phyloP scores from a whole-genome alignment of 495 filamentous ascomycete species.

The Penicillium salamii region DNA sequence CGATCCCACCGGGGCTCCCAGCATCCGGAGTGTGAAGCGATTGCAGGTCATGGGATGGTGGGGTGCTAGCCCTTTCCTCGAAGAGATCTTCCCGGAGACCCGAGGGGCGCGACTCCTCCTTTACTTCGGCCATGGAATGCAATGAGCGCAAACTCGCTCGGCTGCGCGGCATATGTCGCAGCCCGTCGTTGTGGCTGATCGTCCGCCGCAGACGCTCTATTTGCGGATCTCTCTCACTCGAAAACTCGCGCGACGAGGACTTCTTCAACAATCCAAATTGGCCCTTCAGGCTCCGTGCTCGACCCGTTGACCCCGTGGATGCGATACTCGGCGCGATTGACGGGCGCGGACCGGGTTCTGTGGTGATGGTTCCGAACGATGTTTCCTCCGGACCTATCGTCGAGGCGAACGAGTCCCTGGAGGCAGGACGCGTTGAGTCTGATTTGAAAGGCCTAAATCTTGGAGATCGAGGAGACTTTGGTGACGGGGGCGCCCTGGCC shows the following conservation, averaged over 20 bases:
- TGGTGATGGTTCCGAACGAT: constrained; percentile 42
- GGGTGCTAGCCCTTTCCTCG: constrained; percentile 21
- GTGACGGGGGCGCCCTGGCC: constrained; percentile 76
- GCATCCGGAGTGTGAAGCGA: constrained; percentile 30
- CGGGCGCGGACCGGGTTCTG: constrained; percentile 38
- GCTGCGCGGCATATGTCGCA: constrained; percentile 35
- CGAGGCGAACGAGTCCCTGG: constrained; percentile 40
- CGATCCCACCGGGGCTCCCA: constrained; percentile 41
- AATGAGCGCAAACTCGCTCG: constrained; percentile 43
- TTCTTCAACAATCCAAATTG: constrained; percentile 33
- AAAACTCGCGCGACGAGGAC: constrained; percentile 36
- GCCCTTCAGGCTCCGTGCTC: constrained; percentile 37
- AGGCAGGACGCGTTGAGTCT: constrained; percentile 30
- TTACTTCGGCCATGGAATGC: constrained; percentile 46
- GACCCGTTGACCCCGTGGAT: constrained; percentile 40
- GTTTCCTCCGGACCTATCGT: constrained; percentile 33
- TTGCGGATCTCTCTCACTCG: constrained; percentile 32
- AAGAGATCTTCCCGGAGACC: constrained; percentile 19
- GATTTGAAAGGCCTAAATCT: constrained; percentile 42
- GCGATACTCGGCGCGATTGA: constrained; percentile 41
- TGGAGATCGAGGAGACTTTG: constrained; percentile 45
- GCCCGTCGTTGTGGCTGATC: constrained; percentile 36
- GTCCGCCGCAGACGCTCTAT: constrained; percentile 35
- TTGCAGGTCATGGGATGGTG: constrained; percentile 25
- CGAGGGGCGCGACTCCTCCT: constrained; percentile 32